phyloP scores from a whole-genome alignment of 257 asterid species.

The Solanum appendiculatum region DNA sequence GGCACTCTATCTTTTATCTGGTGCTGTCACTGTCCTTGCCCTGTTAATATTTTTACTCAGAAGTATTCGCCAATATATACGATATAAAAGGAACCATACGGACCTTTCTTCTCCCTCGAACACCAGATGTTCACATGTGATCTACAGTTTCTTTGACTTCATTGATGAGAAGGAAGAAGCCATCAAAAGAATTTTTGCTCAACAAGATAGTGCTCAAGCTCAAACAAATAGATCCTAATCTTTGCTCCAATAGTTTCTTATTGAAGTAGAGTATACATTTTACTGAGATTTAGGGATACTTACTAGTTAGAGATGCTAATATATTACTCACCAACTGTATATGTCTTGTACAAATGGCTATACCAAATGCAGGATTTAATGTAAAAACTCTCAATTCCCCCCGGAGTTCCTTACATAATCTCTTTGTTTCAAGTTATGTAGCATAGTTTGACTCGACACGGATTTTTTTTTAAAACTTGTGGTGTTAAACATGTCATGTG shows the following conservation, averaged over 20 bases:
- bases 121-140: conserved; percentile 1
- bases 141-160: conserved; percentile 22
- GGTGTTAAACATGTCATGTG: background rate
- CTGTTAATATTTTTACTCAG: conserved; percentile 7
- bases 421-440: background rate
- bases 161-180: conserved; percentile 37
- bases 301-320: background rate
- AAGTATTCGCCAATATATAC: conserved; percentile 13
- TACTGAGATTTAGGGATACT: background rate
- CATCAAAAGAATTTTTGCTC: conserved; percentile 20
- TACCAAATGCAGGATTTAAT: background rate
- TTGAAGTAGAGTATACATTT: background rate
- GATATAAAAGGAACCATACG: conserved; percentile 14
- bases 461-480: background rate
- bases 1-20: conserved; percentile 70
- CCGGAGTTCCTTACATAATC: background rate
- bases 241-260: background rate
- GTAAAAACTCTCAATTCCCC: background rate
- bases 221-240: background rate
- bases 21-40: conserved; percentile 14
- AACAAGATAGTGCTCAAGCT: conserved; percentile 9
- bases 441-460: background rate
- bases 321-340: background rate
- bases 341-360: background rate
- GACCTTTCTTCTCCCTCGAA: conserved; percentile 11